These are phyloP conservation scores for Monilinia laxa DNA, from an alignment of 2,329 filamentous ascomycete genomes.

Conservation along the genomic window DNA sequence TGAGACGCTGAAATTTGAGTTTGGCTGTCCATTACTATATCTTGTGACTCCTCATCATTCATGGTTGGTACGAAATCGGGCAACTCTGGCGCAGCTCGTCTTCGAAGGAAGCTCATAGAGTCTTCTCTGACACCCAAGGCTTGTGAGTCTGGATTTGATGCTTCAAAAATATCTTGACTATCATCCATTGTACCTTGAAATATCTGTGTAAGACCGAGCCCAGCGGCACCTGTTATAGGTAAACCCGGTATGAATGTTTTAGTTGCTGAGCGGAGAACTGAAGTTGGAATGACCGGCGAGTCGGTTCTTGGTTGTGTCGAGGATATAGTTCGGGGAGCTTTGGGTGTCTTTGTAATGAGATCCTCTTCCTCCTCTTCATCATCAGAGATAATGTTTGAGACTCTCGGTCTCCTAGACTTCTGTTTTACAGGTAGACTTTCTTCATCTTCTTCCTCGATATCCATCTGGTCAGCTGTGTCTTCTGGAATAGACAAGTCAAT, in stretches of 20 bases:
- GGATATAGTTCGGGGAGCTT: conserved; percentile 33
- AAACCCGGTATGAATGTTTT: conserved; percentile 70
- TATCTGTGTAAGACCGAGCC: conserved; percentile 80
- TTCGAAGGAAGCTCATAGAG: conserved; percentile 50
- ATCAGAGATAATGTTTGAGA: conserved; percentile 43
- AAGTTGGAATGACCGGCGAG: conserved; percentile 56
- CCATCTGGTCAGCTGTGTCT: conserved; percentile 33
- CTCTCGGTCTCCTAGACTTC: conserved; percentile 29
- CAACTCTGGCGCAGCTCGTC: conserved; percentile 49
- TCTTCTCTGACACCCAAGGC: conserved; percentile 40
- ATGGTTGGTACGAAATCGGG: conserved; percentile 48
- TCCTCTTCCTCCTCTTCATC: conserved; percentile 47
- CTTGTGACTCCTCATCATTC: conserved; percentile 44
- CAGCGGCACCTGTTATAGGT: conserved; percentile 58
- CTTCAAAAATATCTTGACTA: conserved; percentile 44
- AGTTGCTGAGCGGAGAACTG: conserved; percentile 65
- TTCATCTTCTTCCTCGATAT: conserved; percentile 37
- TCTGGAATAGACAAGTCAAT: conserved; percentile 39
- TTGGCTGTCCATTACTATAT: conserved; percentile 52
- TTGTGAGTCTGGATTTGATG: conserved; percentile 32
- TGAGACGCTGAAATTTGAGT: conserved; percentile 46
- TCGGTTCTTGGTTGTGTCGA: conserved; percentile 42
- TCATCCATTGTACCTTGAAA: conserved; percentile 87
- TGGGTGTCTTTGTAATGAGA: conserved; percentile 30
- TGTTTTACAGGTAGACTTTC: conserved; percentile 29